Base-by-base conservation (phyloP, 805 yeast species). In the Wickerhamomyces kurtzmanii region DNA sequence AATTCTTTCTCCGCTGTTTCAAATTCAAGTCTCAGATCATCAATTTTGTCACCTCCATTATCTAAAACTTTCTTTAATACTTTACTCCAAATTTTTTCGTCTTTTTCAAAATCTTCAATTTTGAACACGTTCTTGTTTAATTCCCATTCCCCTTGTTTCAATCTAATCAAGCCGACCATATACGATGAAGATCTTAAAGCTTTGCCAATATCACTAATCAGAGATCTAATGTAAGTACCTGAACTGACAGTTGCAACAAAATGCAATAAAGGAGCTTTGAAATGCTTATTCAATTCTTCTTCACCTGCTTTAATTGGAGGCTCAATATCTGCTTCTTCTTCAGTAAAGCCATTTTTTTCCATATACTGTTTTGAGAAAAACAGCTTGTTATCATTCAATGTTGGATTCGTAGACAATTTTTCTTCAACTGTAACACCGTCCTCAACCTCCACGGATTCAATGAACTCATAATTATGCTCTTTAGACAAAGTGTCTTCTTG, bases 211-310 rank as follows among this genome's bases (percentile, higher is more conserved):
- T 91, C 99, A 53, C 94, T 84, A 27, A 91, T 65, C 30, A 91
- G 57, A 3, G 96, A 80, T 39, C 99, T 68, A 27, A 91, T 86
- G 45, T 91, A 91, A 0, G 97, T 91, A 2, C 99, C 99, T 0
- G 96, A 85, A 1, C 95, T 80, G 1, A 89, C 98, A 20, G 71
- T 67, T 4, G 93, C 71, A 11, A 66, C 68, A 39, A 91, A 71
- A 42, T 80, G 87, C 15, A 89, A 43, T 27, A 79, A 42, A 3
- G 93, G 91, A 3, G 84, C 75, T 36, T 68, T 62, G 32, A 61
- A 65, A 3, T 37, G 43, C 2, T 59, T 66, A 3, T 63, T 63
- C 18, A 43, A 38, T 14, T 45, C 50, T 4, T 36, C 37, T 6
- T 58, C 59, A 3, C 40, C 33, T 13, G 61, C 60, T 2, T 54